These are phyloP conservation scores for Nothophoma quercina DNA, from an alignment of 2,329 filamentous ascomycete genomes.

Conservation along the genomic window DNA sequence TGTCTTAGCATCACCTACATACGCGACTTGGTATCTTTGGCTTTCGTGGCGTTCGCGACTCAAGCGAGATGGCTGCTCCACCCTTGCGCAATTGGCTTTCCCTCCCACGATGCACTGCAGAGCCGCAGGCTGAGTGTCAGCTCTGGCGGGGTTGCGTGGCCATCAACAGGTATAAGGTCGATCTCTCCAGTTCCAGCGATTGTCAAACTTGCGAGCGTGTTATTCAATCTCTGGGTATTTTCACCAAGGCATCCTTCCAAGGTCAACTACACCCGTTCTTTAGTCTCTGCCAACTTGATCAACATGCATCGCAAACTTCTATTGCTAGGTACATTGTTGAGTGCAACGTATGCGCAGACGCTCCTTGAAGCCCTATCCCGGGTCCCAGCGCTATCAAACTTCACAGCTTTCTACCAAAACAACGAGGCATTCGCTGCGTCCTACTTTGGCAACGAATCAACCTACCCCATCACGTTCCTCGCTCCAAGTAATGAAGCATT, in stretches of 20 bases:
- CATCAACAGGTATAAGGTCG: background rate
- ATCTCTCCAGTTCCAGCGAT: no score
- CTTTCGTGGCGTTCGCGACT: constrained; percentile 7
- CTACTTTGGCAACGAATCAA: constrained; percentile 24
- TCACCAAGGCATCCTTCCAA: no score
- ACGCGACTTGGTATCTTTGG: background rate
- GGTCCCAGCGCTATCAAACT: constrained; percentile 30
- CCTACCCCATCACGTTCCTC: constrained; percentile 33
- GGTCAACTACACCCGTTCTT: background rate
- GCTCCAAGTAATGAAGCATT: constrained; percentile 31
- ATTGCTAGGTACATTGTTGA: background rate
- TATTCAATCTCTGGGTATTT: no score
- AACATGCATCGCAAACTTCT: constrained; percentile 9
- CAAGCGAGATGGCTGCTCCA: constrained; percentile 9
- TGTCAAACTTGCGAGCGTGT: no score
- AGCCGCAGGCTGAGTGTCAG: constrained; percentile 8
- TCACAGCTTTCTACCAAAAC: constrained; percentile 28
- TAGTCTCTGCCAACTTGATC: no score
- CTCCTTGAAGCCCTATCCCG: constrained; percentile 25
- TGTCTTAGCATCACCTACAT: background rate
- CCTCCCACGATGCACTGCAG: background rate
- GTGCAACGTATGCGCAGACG: constrained; percentile 10
- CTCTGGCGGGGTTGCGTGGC: constrained; percentile 4
- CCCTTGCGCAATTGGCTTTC: constrained; percentile 8
- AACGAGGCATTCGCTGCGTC: constrained; percentile 25